A percentile compares a stretch with the other conserved stretches of the same genome.
phyloP scores from a whole-genome alignment of 1,139 yeast species.

The Suhomyces taliae region DNA sequence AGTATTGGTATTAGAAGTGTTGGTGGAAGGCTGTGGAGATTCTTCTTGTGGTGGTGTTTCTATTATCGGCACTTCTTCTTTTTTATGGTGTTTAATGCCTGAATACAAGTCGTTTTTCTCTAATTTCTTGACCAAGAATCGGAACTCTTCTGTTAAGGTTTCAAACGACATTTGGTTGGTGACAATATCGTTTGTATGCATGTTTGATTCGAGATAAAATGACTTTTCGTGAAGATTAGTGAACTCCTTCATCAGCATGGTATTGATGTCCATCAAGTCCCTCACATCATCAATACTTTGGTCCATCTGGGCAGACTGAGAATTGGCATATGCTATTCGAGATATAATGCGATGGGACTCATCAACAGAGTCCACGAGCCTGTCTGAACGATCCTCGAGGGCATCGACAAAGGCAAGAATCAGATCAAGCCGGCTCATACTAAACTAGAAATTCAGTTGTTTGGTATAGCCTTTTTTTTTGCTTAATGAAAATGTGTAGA shows the following conservation, averaged over 20 bases:
- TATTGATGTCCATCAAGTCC: constrained; percentile 25
- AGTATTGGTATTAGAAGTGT: neutral
- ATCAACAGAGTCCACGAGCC: constrained; percentile 21
- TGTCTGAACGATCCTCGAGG: constrained; percentile 29
- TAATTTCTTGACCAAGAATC: constrained; percentile 16
- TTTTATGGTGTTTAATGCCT: neutral
- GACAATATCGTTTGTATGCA: constrained; percentile 30
- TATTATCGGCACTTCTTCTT: neutral
- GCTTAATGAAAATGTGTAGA: neutral
- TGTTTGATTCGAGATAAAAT: constrained; percentile 35
- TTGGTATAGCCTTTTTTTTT: neutral
- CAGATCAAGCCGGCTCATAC: constrained; percentile 28
- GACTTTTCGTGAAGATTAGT: constrained; percentile 34
- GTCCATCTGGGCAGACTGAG: constrained; percentile 30
- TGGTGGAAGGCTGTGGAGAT: no score
- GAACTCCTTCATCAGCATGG: constrained; percentile 25
- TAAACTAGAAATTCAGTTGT: neutral
- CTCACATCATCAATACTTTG: constrained; percentile 31
- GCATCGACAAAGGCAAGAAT: constrained; percentile 32
- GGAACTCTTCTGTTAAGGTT: constrained; percentile 47
- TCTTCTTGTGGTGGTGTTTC: neutral
- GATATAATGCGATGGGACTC: constrained; percentile 25
- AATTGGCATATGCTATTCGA: constrained; percentile 21
- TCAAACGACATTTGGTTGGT: constrained; percentile 52
- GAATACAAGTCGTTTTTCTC: constrained; percentile 11